A percentile compares a stretch with the other conserved stretches of the same genome.
Evolutionary conservation across 176 grass and related monocot species (phyloP).

Genomic region (Avena sativa): DNA sequence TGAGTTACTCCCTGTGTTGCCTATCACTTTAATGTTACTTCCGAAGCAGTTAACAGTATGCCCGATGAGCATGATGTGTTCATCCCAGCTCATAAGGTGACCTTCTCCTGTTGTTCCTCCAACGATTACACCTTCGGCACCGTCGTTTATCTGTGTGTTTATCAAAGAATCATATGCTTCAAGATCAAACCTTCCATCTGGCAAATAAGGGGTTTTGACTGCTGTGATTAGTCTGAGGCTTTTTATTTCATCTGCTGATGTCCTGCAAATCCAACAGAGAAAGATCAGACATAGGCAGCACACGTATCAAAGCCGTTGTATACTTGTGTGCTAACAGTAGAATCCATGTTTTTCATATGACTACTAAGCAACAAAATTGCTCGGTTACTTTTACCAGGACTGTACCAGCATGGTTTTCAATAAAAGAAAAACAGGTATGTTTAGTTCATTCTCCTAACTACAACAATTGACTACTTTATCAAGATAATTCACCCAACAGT

Average conservation of each 20-base stretch:
- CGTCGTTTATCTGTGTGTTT: constrained; percentile 73
- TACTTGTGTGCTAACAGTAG: not conserved
- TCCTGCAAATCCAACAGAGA: constrained; percentile 59
- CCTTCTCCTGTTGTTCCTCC: constrained; percentile 93
- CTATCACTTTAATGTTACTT: constrained; percentile 85
- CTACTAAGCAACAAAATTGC: constrained; percentile 2
- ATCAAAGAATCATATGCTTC: constrained; percentile 93
- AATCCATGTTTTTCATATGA: constrained; percentile 14
- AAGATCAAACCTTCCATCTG: constrained; percentile 95
- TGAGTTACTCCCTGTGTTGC: constrained; percentile 94
- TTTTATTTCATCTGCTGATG: constrained; percentile 72
- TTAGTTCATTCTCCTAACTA: not conserved
- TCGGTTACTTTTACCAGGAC: not conserved
- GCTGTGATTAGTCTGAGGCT: constrained; percentile 79
- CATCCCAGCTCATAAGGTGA: constrained; percentile 99
- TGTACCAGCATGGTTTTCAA: not conserved
- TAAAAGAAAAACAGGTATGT: too few relatives aligned
- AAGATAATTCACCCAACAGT: not conserved
- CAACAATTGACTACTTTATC: not conserved
- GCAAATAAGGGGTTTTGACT: constrained; percentile 90
- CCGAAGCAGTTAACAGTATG: constrained; percentile 99
- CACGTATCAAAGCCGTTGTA: not conserved
- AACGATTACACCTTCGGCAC: constrained; percentile 89
- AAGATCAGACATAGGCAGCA: constrained; percentile 28
- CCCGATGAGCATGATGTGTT: constrained; percentile 96